Base-by-base conservation (phyloP, 129 eudicot genomes). In the Kitagawia praeruptora region DNA sequence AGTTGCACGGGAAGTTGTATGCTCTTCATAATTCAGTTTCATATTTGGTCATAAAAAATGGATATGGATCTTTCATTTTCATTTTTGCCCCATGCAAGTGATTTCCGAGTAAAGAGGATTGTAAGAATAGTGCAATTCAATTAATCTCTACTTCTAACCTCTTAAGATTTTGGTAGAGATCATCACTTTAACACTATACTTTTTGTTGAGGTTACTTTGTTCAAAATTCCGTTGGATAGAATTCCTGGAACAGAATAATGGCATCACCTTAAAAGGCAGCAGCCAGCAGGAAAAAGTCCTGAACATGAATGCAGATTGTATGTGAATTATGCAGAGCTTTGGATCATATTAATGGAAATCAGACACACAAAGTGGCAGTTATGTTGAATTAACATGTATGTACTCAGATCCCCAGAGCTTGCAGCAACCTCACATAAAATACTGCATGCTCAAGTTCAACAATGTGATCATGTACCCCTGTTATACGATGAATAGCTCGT, bases 371-470 rank as follows among this genome's bases (percentile, higher is more conserved):
- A 54, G 5, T 56, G 13, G 0, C 13, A 61, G 15, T 61, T 61
- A n/a, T 61, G 15, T 61, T 28, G 13, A 25, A 25, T n/a, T n/a
- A 61, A 61, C 69, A 61, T n/a, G 69, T 25, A 61, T 61, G 69
- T 61, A 9, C 66, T 58, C 5, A n/a, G 69, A 61, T 61, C 16
- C 34, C 69, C 69, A 61, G 6, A n/a, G 37, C 69, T 61, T 9
- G 69, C 69, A n/a, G 28, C 37, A 61, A 61, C 69, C 37, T 61
- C 69, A 25, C 15, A 10, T n/a, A 8, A 8, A 25, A n/a, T 8
- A 61, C 34, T 61, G 37, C 69, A 61, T 7, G 67, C 25, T 61
- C 69, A 61, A 61, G 67, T 61, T 61, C 69, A 61, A 61, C 69
- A n/a, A 61, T 61, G 69, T 61, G 5, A 23, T 21, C 64, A 54